These are phyloP conservation scores for Coemansia sp. DNA, from an alignment of 192 early-diverging fungal genomes.

Conservation along the genomic window DNA sequence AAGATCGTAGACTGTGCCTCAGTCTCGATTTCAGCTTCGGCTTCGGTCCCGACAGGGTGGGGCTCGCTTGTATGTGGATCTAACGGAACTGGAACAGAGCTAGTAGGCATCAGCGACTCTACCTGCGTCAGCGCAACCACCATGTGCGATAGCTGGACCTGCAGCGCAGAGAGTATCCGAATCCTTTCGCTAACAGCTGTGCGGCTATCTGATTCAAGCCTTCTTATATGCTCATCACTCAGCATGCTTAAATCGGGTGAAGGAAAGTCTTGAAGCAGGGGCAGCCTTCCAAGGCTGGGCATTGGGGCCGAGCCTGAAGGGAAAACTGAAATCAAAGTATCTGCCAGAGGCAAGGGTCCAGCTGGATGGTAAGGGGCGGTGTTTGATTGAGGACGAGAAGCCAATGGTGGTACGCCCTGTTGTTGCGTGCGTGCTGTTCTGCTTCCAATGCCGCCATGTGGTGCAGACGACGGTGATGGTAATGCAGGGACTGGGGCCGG, in stretches of 20 bases:
- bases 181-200: conserved; percentile 65
- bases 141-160: conserved; percentile 61
- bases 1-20: conserved; percentile 25
- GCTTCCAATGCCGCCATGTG: too few relatives aligned
- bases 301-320: neutral
- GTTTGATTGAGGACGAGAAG: neutral
- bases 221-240: conserved; percentile 60
- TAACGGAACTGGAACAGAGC: neutral
- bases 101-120: conserved; percentile 18
- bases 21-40: neutral
- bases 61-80: neutral
- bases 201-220: conserved; percentile 59
- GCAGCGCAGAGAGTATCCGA: conserved; percentile 61
- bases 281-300: conserved; percentile 19
- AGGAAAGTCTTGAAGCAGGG: conserved; percentile 38
- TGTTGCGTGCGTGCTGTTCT: neutral
- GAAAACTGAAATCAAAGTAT: conserved; percentile 35
- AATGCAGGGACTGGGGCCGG: too few relatives aligned
- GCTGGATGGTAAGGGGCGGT: neutral
- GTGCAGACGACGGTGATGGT: too few relatives aligned
- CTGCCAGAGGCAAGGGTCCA: neutral
- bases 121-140: conserved; percentile 44
- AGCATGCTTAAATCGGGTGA: conserved; percentile 51
- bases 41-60: neutral
- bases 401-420: neutral